Percentiles rank a stretch among this genome's conserved stretches.
phyloP scores from a whole-genome alignment of 352 stramenopile genomes.

The Elongisporangium anandrum region DNA sequence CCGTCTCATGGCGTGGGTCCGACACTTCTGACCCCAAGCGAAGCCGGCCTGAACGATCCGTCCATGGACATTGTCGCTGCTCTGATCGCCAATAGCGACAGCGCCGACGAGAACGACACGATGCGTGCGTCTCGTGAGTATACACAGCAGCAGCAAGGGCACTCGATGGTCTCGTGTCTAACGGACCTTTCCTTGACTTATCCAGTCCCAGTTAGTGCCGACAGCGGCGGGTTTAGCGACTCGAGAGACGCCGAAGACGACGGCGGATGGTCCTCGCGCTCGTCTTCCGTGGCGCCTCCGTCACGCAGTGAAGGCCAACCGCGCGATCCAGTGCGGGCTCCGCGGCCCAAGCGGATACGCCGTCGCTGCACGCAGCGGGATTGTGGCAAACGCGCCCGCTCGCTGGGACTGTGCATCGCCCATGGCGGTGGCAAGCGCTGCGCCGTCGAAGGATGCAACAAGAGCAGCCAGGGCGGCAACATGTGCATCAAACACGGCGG shows the following conservation, averaged over 20 bases:
- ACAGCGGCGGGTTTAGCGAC: neutral
- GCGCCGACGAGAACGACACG: neutral
- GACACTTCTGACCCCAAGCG: neutral
- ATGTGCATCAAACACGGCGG: conserved; percentile 85
- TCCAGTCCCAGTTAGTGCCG: neutral
- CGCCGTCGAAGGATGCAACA: conserved; percentile 70
- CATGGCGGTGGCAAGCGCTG: conserved; percentile 80
- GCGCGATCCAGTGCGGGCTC: neutral
- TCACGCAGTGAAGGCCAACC: neutral
- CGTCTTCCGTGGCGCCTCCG: neutral
- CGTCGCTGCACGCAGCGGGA: conserved; percentile 59
- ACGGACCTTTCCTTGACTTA: neutral
- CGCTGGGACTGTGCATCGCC: conserved; percentile 82
- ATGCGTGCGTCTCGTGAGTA: neutral
- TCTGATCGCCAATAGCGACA: neutral
- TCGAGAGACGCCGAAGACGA: neutral
- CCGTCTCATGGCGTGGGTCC: neutral
- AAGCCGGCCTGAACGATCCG: neutral
- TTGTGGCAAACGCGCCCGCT: conserved; percentile 87
- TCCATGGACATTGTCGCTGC: neutral
- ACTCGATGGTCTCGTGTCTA: neutral
- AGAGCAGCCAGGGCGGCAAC: conserved; percentile 77
- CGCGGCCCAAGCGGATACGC: neutral
- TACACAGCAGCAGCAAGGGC: neutral
- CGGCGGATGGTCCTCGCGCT: neutral